Evolutionary conservation across 768 basidiomycete genomes (phyloP).

Genomic region (Suillus bovinus): DNA sequence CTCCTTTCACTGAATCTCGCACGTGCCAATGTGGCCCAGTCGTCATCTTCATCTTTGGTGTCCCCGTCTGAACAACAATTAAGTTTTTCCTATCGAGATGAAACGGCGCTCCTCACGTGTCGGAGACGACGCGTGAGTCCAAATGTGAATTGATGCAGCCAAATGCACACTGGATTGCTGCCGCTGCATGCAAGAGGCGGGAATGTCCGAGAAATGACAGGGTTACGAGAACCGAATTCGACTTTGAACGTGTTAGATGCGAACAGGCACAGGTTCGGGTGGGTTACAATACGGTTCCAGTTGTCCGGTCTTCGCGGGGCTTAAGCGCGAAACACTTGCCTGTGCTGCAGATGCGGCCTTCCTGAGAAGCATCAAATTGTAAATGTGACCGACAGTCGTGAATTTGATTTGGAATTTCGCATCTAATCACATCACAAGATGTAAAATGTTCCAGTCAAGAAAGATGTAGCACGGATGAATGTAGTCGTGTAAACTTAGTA

Average conservation of each 20-base stretch:
- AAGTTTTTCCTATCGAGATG: conserved; percentile 1
- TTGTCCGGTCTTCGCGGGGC: neutral
- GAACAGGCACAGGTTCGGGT: conserved; percentile 8
- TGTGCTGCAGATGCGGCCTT: neutral
- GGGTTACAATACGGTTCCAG: neutral
- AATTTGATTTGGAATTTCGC: no score
- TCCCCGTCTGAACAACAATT: no score
- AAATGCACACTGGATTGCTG: conserved; percentile 21
- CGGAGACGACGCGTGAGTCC: neutral
- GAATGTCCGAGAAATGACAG: conserved; percentile 22
- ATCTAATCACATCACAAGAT: neutral
- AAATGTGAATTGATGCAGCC: conserved; percentile 22
- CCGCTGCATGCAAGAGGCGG: conserved; percentile 22
- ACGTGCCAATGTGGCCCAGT: neutral
- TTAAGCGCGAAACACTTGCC: neutral
- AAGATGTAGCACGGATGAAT: no score
- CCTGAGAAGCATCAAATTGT: neutral
- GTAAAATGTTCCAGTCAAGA: neutral
- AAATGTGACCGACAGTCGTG: neutral
- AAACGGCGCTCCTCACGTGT: neutral
- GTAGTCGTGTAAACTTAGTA: neutral
- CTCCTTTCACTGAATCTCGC: conserved; percentile 14
- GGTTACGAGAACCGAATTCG: conserved; percentile 16
- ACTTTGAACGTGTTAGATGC: conserved; percentile 22
- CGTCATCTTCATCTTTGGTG: conserved; percentile 9